phyloP scores from a whole-genome alignment of 2,329 filamentous ascomycete genomes.

The Aspergillus sp. region DNA sequence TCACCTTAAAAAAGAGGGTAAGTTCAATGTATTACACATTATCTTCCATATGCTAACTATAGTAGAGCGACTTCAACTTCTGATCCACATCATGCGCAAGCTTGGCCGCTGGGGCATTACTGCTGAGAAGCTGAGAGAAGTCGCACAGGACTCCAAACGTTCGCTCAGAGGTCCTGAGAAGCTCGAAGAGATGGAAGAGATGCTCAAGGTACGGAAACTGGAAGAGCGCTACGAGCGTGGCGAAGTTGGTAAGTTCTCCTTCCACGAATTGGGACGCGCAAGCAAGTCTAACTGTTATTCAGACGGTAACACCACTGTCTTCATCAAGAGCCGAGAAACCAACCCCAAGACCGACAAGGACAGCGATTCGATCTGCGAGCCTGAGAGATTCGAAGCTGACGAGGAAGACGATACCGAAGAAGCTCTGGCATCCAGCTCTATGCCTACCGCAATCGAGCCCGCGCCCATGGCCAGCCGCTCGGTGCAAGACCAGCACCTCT shows the following conservation, averaged over 20 bases:
- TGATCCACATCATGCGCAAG: constrained; percentile 37
- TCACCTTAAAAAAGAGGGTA: constrained; percentile 42
- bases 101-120: constrained; percentile 30
- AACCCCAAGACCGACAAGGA: constrained; percentile 27
- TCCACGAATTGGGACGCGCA: background rate
- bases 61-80: constrained; percentile 30
- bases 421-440: constrained; percentile 19
- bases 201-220: constrained; percentile 34
- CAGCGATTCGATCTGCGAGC: constrained; percentile 21
- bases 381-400: constrained; percentile 11
- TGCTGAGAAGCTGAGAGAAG: constrained; percentile 33
- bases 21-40: constrained; percentile 9
- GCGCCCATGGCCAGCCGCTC: constrained; percentile 19
- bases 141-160: constrained; percentile 34
- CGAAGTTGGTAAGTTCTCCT: constrained; percentile 31
- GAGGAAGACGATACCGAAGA: constrained; percentile 23
- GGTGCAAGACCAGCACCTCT: constrained; percentile 15
- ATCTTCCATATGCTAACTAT: background rate
- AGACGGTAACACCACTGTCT: constrained; percentile 30
- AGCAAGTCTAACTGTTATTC: background rate
- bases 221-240: constrained; percentile 36
- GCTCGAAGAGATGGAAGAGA: constrained; percentile 34
- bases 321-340: constrained; percentile 31
- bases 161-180: constrained; percentile 30
- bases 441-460: constrained; percentile 15